phyloP scores from a whole-genome alignment of 2,329 filamentous ascomycete species.

The Nothophoma quercina region DNA sequence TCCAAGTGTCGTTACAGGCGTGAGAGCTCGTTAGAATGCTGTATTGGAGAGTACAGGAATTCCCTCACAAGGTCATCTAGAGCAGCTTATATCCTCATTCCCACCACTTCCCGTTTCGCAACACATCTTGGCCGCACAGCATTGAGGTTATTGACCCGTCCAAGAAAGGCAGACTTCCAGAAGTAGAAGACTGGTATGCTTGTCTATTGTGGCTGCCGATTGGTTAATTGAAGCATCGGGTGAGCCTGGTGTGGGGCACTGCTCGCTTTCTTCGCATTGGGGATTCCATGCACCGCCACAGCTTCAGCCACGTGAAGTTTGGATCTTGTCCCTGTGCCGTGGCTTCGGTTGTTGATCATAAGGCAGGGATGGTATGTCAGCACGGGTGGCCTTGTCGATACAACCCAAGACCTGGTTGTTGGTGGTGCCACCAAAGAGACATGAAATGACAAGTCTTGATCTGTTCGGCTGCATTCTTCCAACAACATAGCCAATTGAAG shows the following conservation, averaged over 20 bases:
- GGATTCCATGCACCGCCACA: slow-evolving; percentile 1
- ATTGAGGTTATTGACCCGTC: not conserved
- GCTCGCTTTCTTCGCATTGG: slow-evolving; percentile 2
- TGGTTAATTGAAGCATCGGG: not conserved
- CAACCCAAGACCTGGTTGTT: too few species aligned
- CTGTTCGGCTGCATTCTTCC: too few species aligned
- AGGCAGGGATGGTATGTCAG: not conserved
- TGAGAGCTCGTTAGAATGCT: too few species aligned
- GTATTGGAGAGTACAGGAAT: too few species aligned
- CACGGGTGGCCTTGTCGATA: too few species aligned
- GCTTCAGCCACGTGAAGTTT: not conserved
- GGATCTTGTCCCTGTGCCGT: not conserved
- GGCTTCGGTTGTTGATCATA: not conserved
- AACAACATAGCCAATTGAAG: too few species aligned
- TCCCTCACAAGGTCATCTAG: too few species aligned
- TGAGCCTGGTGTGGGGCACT: not conserved
- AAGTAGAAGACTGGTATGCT: not conserved
- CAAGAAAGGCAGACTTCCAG: not conserved
- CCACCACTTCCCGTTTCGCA: not conserved
- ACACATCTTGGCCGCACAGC: not conserved
- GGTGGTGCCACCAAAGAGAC: too few species aligned
- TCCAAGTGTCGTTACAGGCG: too few species aligned
- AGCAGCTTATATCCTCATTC: not conserved
- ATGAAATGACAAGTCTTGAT: too few species aligned
- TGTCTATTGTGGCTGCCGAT: not conserved